Conservation (phyloP, 2,329 filamentous ascomycete genomes). For the Fusarium avenaceum region DNA sequence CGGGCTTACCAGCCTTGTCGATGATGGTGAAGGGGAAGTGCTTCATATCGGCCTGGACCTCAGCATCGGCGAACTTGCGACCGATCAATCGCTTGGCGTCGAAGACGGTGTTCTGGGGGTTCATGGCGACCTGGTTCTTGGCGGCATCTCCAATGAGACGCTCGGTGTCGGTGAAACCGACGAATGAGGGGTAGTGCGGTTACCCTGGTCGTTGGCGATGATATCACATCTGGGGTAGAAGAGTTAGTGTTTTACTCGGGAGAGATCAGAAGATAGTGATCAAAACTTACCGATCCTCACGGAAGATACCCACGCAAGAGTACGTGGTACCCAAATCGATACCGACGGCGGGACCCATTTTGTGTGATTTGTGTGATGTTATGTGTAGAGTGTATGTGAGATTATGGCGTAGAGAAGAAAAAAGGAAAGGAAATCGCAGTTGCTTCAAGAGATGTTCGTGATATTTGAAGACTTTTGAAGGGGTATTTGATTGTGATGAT, state of each 20-base stretch:
- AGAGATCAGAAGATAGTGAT: constrained; percentile 65
- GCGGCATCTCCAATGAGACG: constrained; percentile 96
- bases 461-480: constrained; percentile 45
- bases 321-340: constrained; percentile 99
- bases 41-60: constrained; percentile 97
- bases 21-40: constrained; percentile 99
- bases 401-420: constrained; percentile 28
- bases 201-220: constrained; percentile 96
- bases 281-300: constrained; percentile 71
- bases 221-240: constrained; percentile 75
- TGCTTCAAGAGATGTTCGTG: constrained; percentile 40
- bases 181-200: constrained; percentile 77
- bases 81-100: constrained; percentile 99
- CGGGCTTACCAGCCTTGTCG: constrained; percentile 98
- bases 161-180: constrained; percentile 95
- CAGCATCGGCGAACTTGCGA: constrained; percentile 92
- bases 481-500: constrained; percentile 47
- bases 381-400: constrained; percentile 31
- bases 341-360: constrained; percentile 90
- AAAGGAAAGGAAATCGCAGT: constrained; percentile 41
- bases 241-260: constrained; percentile 17
- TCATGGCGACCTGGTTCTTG: constrained; percentile 98
- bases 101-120: constrained; percentile 98
- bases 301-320: constrained; percentile 93
- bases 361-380: constrained; percentile 49